Evolutionary conservation across 2,329 filamentous ascomycete species (phyloP).

Genomic region (Pseudogymnoascus pannorum): DNA sequence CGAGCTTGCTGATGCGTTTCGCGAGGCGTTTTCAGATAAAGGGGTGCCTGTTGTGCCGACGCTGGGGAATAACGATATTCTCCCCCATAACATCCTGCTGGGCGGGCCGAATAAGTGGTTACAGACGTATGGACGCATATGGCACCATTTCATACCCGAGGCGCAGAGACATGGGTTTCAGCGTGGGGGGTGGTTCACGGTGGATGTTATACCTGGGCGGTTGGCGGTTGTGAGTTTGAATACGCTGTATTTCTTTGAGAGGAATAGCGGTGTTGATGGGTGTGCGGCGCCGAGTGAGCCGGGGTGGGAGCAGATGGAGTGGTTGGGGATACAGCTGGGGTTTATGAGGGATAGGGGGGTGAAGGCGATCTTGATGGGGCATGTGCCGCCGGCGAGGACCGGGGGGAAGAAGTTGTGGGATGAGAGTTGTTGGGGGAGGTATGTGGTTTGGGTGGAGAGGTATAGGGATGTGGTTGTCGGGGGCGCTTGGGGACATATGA

Average conservation of each 20-base stretch:
- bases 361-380: slow-evolving; percentile 91
- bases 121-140: slow-evolving; percentile 66
- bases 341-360: slow-evolving; percentile 74
- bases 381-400: slow-evolving; percentile 86
- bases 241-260: slow-evolving; percentile 91
- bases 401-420: slow-evolving; percentile 85
- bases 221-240: slow-evolving; percentile 92
- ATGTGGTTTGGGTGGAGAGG: slow-evolving; percentile 80
- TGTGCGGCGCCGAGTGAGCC: slow-evolving; percentile 73
- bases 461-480: slow-evolving; percentile 84
- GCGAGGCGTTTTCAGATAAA: slow-evolving; percentile 57
- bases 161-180: slow-evolving; percentile 85
- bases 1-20: slow-evolving; percentile 67
- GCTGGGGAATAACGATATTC: slow-evolving; percentile 94
- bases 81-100: slow-evolving; percentile 90
- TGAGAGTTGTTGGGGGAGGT: slow-evolving; percentile 97
- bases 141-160: slow-evolving; percentile 83
- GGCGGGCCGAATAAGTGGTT: slow-evolving; percentile 85
- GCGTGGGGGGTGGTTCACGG: slow-evolving; percentile 89
- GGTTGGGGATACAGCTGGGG: slow-evolving; percentile 83
- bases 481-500: slow-evolving; percentile 90
- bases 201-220: slow-evolving; percentile 80
- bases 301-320: slow-evolving; percentile 92
- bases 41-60: slow-evolving; percentile 77
- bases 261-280: slow-evolving; percentile 88